Conservation (phyloP, 225 moss, liverwort and hornwort species). For the Sphagnum tenellum region DNA sequence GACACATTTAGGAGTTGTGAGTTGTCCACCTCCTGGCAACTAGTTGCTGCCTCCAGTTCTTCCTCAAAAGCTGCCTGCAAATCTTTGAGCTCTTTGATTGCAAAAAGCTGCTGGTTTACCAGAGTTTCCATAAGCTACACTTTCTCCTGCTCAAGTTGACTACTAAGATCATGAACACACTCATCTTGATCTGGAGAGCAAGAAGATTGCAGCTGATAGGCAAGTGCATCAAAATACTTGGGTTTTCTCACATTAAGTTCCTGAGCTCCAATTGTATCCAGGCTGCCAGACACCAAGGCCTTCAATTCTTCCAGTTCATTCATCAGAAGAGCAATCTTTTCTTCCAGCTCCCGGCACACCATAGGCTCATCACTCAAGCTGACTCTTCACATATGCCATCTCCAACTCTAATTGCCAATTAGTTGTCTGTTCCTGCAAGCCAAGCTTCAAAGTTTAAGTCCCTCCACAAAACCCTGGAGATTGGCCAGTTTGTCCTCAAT, state of each 20-base stretch:
- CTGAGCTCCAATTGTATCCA: conserved; percentile 8
- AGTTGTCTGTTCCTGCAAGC: too few species aligned
- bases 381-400: conserved; percentile 3
- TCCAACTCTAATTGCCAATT: conserved; percentile 8
- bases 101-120: conserved; percentile 62
- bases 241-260: conserved; percentile 34
- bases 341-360: conserved; percentile 19
- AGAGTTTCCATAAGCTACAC: conserved; percentile 49
- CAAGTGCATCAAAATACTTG: conserved; percentile 39
- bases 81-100: conserved; percentile 61
- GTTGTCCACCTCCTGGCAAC: conserved; percentile 31
- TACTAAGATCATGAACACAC: conserved; percentile 14
- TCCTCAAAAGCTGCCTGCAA: conserved; percentile 53
- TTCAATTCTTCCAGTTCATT: conserved; percentile 46
- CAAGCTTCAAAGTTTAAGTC: too few species aligned
- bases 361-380: conserved; percentile 21
- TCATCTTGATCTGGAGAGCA: conserved; percentile 26
- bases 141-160: conserved; percentile 46
- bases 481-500: conserved; percentile 30
- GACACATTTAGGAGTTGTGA: conserved; percentile 48
- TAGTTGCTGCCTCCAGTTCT: conserved; percentile 51
- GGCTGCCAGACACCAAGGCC: conserved; percentile 14
- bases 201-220: conserved; percentile 22
- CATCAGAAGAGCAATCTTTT: conserved; percentile 28
- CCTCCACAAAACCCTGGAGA: neutral